Percentiles rank a stretch among this genome's conserved stretches.
Evolutionary conservation across 257 asterid genomes (phyloP).

Genomic region (Cinchona pubescens): DNA sequence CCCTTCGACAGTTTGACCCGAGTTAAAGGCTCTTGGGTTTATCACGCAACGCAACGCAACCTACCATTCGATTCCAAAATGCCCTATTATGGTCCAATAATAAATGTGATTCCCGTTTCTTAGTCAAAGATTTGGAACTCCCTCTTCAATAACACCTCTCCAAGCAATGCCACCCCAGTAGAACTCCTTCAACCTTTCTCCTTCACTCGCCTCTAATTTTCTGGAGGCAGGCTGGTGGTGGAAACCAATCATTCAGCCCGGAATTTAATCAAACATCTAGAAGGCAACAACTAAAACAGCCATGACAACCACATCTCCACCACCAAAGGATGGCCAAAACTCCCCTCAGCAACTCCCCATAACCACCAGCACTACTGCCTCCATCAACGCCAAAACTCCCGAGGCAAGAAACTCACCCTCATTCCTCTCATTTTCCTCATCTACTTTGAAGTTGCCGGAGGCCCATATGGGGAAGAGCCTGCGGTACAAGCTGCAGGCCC

Average conservation of each 20-base stretch:
- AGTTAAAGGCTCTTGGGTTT: not conserved
- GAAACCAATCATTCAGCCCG: not conserved
- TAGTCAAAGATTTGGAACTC: not conserved
- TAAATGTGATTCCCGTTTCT: not conserved
- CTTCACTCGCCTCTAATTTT: too few relatives aligned
- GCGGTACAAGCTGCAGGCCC: constrained; percentile 85
- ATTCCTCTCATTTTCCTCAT: constrained; percentile 78
- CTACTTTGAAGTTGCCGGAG: constrained; percentile 88
- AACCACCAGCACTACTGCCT: constrained; percentile 30
- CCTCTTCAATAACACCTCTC: not conserved
- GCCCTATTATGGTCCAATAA: not conserved
- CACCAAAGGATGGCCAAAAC: not conserved
- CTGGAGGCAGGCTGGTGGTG: not conserved
- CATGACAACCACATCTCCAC: constrained; percentile 16
- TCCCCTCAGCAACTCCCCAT: constrained; percentile 22
- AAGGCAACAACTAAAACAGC: constrained; percentile 16
- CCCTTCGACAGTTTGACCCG: not conserved
- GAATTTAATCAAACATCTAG: not conserved
- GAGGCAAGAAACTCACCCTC: constrained; percentile 65
- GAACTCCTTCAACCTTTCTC: too few relatives aligned
- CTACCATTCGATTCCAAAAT: not conserved
- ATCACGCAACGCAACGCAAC: not conserved
- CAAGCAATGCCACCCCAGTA: too few relatives aligned
- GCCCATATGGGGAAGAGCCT: constrained; percentile 92
- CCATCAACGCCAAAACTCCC: not conserved